Percentiles rank a stretch among this genome's conserved stretches.
Evolutionary conservation across 2,329 filamentous ascomycete genomes (phyloP).

Genomic region (Alternaria sp.): DNA sequence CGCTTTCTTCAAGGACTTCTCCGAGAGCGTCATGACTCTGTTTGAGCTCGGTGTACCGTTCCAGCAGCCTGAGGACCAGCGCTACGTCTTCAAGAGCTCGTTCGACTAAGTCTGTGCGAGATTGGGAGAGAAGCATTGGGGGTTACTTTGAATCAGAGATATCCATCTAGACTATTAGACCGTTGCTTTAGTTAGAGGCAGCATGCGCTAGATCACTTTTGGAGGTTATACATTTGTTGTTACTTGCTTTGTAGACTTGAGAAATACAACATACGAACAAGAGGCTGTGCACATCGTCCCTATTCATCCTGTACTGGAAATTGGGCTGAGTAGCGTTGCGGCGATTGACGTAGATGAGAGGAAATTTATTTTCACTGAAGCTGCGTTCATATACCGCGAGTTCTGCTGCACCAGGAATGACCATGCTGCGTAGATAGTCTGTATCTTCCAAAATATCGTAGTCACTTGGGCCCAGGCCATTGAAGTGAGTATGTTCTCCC

Average conservation of each 20-base stretch:
- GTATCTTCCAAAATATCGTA: neutral
- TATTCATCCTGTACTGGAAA: rapidly evolving
- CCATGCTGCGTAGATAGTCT: neutral
- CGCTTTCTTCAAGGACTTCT: conserved; percentile 92
- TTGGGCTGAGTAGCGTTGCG: neutral
- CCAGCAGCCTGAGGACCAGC: conserved; percentile 56
- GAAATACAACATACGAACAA: neutral
- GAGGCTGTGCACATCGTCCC: neutral
- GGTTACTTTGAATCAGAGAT: conserved; percentile 30
- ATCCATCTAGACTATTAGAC: conserved; percentile 40
- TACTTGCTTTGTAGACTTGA: neutral
- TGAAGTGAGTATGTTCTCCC: neutral
- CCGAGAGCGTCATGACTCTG: conserved; percentile 76
- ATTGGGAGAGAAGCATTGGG: conserved; percentile 1
- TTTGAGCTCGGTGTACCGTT: conserved; percentile 97
- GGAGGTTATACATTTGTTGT: neutral
- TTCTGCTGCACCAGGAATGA: no score
- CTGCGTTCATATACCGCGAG: neutral
- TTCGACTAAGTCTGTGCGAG: conserved; percentile 38
- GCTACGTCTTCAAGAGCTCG: conserved; percentile 56
- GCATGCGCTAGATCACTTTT: neutral
- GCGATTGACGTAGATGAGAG: neutral
- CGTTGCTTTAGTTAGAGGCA: conserved; percentile 8
- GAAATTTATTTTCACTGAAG: neutral
- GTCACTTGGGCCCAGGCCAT: neutral